Evolutionary conservation across 2,329 filamentous ascomycete genomes (phyloP), one percentile per base, ranked within the genome.

Genomic region (Aureobasidium sp.): DNA sequence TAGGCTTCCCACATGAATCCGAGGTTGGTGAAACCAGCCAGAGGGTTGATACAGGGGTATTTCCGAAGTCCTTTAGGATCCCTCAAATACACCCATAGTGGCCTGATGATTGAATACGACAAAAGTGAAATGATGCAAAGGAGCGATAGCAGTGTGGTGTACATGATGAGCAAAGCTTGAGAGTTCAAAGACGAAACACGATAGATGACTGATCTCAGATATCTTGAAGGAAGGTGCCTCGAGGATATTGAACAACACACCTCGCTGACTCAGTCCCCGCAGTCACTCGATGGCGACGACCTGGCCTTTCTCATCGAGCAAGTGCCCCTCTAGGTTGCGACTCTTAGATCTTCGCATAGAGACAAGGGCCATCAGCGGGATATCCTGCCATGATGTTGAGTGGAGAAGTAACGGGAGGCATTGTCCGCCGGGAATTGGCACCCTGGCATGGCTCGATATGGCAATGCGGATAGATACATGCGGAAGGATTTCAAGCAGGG

Each of bases 61-160:
- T 74, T 76, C 6, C 80, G 75, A 1, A 82, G 73, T 11, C 78
- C 77, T 73, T 79, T 79, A 0, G 72, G 67, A 63, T 80, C 78
- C n/a, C 69, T 68, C 63, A 78, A 72, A 66, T 80, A 80, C 4
- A 37, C 56, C 44, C 44, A 47, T 29, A 47, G 22, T 47, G 44
- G 44, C 24, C 8, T 47, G 31, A 53, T 17, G 29, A 35, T 53
- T 2, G 37, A 53, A 5, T 47, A 47, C 3, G 44, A 47, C 7
- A 47, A 12, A 9, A 47, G 14, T 1, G 2, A 1, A 8, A 47
- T 9, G 44, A 47, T 31, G 9, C 22, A 47, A 17, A 47, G 7
- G 44, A 31, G 2, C 5, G 44, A 47, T 9, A 47, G 44, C 24
- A 31, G 44, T 31, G 44, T 29, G 44, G 44, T 31, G 24, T 47